Evolutionary conservation across 495 filamentous ascomycete genomes (phyloP).

Genomic region (Astrothelium macrocarpum): DNA sequence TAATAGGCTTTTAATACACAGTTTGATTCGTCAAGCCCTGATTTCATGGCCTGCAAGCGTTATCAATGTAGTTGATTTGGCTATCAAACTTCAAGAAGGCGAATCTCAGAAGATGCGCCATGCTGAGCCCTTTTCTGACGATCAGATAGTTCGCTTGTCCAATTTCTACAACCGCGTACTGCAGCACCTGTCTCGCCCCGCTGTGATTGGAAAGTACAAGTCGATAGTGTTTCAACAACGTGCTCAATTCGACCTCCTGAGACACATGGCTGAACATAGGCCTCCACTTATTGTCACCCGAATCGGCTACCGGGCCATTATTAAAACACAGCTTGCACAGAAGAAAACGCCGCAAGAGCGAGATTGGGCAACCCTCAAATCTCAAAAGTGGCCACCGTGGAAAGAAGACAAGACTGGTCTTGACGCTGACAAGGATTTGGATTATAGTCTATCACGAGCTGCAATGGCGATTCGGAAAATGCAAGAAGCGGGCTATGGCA

Average conservation of each 20-base stretch:
- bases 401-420: constrained; percentile 52
- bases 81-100: constrained; percentile 21
- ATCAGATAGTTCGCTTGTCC: constrained; percentile 20
- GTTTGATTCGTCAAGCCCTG: constrained; percentile 51
- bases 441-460: constrained; percentile 51
- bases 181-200: constrained; percentile 44
- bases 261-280: constrained; percentile 48
- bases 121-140: not conserved
- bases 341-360: constrained; percentile 51
- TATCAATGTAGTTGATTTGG: constrained; percentile 35
- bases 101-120: not conserved
- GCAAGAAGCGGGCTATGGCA: constrained; percentile 54
- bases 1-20: constrained; percentile 36
- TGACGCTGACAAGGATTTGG: constrained; percentile 45
- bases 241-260: constrained; percentile 54
- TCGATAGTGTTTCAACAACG: constrained; percentile 43
- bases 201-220: constrained; percentile 40
- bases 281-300: constrained; percentile 49
- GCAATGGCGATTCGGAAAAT: constrained; percentile 47
- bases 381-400: constrained; percentile 62
- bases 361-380: constrained; percentile 50
- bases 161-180: constrained; percentile 45
- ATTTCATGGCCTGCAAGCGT: constrained; percentile 47
- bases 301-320: constrained; percentile 53
- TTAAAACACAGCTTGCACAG: constrained; percentile 52